Percentiles rank a stretch among this genome's conserved stretches.
Conservation (phyloP, 1,284 basidiomycete genomes). For the Exsudoporus floridanus region DNA sequence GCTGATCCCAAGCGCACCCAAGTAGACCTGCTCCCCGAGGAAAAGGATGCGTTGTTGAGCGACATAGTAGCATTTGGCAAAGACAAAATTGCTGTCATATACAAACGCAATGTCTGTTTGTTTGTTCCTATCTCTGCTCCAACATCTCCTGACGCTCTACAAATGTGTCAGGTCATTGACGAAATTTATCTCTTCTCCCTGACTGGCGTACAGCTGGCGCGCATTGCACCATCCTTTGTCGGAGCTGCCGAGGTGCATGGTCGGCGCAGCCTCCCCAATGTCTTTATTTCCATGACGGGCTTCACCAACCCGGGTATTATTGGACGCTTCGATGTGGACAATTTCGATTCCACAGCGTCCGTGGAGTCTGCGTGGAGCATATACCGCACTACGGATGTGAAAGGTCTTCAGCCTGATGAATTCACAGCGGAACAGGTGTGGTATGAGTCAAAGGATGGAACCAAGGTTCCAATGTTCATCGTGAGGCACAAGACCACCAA, state of each 20-base stretch:
- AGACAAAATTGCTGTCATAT: constrained; percentile 63
- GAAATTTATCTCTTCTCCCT: constrained; percentile 77
- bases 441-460: constrained; percentile 80
- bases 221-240: constrained; percentile 68
- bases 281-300: constrained; percentile 68
- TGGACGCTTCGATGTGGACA: constrained; percentile 59
- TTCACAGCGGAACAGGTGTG: constrained; percentile 78
- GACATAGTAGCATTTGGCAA: constrained; percentile 53
- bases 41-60: constrained; percentile 60
- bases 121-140: background rate
- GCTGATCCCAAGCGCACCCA: constrained; percentile 49
- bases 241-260: constrained; percentile 62
- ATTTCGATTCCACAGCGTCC: constrained; percentile 35
- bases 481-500: constrained; percentile 73
- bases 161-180: constrained; percentile 63
- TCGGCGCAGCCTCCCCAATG: constrained; percentile 57
- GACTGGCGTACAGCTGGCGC: constrained; percentile 55
- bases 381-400: constrained; percentile 61
- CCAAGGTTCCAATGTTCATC: constrained; percentile 84
- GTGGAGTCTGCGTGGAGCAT: constrained; percentile 55
- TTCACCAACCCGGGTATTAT: constrained; percentile 78
- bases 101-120: constrained; percentile 68
- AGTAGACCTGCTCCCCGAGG: constrained; percentile 72
- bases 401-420: constrained; percentile 67
- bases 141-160: constrained; percentile 12